These are phyloP conservation scores for Paramyrothecium roridum DNA, from an alignment of 2,329 filamentous ascomycete genomes.

Conservation along the genomic window DNA sequence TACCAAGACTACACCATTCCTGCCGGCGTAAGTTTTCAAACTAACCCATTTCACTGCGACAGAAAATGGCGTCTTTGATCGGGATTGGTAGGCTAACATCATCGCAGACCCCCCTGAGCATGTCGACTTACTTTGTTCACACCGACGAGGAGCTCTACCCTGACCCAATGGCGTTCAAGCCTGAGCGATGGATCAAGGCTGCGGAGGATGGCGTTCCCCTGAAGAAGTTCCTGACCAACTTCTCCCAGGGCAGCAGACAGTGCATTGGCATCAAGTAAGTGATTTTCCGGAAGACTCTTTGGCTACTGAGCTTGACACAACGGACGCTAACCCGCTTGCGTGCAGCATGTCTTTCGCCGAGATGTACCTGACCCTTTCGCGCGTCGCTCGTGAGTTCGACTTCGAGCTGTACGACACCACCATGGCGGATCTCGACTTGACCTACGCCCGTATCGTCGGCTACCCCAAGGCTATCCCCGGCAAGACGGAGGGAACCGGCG, in stretches of 20 bases:
- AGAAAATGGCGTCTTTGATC: too few species aligned
- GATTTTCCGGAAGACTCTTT: neutral
- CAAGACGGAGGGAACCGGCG: constrained; percentile 2
- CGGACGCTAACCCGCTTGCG: neutral
- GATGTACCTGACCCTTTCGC: constrained; percentile 10
- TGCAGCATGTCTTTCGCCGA: constrained; percentile 10
- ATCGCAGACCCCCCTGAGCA: constrained; percentile 16
- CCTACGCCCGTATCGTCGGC: constrained; percentile 6
- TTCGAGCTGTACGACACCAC: constrained; percentile 13
- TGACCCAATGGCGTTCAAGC: constrained; percentile 21
- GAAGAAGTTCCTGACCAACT: constrained; percentile 9
- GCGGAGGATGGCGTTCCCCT: constrained; percentile 6
- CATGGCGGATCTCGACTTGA: constrained; percentile 5
- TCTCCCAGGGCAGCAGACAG: constrained; percentile 13
- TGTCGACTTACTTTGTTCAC: constrained; percentile 15
- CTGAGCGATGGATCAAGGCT: constrained; percentile 21
- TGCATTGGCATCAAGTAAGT: constrained; percentile 16
- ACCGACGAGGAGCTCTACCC: constrained; percentile 17
- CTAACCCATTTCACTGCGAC: neutral
- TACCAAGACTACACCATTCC: constrained; percentile 29
- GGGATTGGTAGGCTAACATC: neutral
- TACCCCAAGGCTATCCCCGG: constrained; percentile 7
- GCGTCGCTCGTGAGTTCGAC: constrained; percentile 11
- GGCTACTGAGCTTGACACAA: neutral
- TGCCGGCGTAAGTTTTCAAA: constrained; percentile 19